Evolutionary conservation across 2,329 filamentous ascomycete genomes (phyloP).

Genomic region (Microcyclosporella mali): DNA sequence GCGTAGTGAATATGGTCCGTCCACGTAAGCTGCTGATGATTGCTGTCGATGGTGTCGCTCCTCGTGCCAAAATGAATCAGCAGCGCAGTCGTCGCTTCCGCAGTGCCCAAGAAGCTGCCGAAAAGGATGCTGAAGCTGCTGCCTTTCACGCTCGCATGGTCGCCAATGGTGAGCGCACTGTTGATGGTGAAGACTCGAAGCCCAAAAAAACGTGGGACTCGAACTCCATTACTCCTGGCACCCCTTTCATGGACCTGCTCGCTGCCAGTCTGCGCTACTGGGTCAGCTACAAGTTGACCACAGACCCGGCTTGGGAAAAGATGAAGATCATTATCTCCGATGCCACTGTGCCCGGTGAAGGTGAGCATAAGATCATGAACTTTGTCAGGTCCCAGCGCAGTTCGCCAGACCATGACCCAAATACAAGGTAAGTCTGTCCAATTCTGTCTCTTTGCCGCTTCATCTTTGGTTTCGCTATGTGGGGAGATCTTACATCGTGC

Average conservation of each 20-base stretch:
- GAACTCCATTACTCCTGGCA: slow-evolving; percentile 86
- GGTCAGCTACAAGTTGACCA: slow-evolving; percentile 96
- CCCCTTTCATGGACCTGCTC: slow-evolving; percentile 96
- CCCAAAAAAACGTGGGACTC: slow-evolving; percentile 90
- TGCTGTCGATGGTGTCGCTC: slow-evolving; percentile 94
- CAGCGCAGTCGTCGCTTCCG: slow-evolving; percentile 94
- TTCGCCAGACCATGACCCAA: slow-evolving; percentile 86
- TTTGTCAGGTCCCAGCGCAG: slow-evolving; percentile 91
- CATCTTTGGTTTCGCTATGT: slow-evolving; percentile 8
- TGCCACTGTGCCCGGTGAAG: slow-evolving; percentile 93
- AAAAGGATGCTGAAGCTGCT: slow-evolving; percentile 86
- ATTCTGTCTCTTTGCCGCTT: slow-evolving; percentile 9
- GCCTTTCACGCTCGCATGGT: slow-evolving; percentile 80
- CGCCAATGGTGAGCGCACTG: slow-evolving; percentile 48
- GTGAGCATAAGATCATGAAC: slow-evolving; percentile 99
- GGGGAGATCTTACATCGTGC: background rate
- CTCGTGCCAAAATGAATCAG: slow-evolving; percentile 99
- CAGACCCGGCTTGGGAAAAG: slow-evolving; percentile 90
- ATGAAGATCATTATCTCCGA: slow-evolving; percentile 98
- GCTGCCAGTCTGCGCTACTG: slow-evolving; percentile 88
- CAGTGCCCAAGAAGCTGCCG: slow-evolving; percentile 85
- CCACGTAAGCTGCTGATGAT: slow-evolving; percentile 96
- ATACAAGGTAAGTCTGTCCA: slow-evolving; percentile 51
- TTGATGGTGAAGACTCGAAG: slow-evolving; percentile 38
- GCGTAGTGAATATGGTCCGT: slow-evolving; percentile 97